Evolutionary conservation across 2,329 filamentous ascomycete genomes (phyloP).

Genomic region (Monosporascus sp.): DNA sequence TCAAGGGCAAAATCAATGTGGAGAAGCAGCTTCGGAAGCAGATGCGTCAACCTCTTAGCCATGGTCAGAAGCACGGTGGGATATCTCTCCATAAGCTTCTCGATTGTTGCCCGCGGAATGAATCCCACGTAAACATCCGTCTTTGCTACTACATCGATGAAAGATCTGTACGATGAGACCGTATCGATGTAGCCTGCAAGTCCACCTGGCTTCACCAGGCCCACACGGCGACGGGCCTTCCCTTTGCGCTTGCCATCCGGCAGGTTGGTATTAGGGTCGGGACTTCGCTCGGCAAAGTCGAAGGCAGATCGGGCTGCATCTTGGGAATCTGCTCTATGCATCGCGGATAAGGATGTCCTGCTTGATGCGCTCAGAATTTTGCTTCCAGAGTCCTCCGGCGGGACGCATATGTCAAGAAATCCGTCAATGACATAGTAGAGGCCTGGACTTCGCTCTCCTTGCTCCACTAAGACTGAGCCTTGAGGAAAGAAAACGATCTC

Average conservation of each 20-base stretch:
- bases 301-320: slow-evolving; percentile 10
- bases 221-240: slow-evolving; percentile 63
- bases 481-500: slow-evolving; percentile 98
- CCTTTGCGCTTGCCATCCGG: slow-evolving; percentile 22
- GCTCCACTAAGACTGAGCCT: slow-evolving; percentile 88
- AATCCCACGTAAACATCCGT: slow-evolving; percentile 99
- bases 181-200: slow-evolving; percentile 92
- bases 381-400: slow-evolving; percentile 51
- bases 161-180: slow-evolving; percentile 90
- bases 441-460: slow-evolving; percentile 93
- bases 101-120: slow-evolving; percentile 75
- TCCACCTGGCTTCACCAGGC: slow-evolving; percentile 89
- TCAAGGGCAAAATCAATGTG: slow-evolving; percentile 98
- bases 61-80: slow-evolving; percentile 91
- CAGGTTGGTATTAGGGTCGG: slow-evolving; percentile 36
- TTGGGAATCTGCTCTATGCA: slow-evolving; percentile 27
- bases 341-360: slow-evolving; percentile 29
- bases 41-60: slow-evolving; percentile 86
- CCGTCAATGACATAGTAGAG: slow-evolving; percentile 97
- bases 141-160: slow-evolving; percentile 94
- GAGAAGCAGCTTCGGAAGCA: slow-evolving; percentile 82
- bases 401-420: slow-evolving; percentile 90
- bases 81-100: slow-evolving; percentile 88
- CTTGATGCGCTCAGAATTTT: slow-evolving; percentile 36
- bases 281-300: slow-evolving; percentile 18